These are phyloP conservation scores for Fusarium buxicola DNA, from an alignment of 2,329 filamentous ascomycete genomes.

Conservation along the genomic window DNA sequence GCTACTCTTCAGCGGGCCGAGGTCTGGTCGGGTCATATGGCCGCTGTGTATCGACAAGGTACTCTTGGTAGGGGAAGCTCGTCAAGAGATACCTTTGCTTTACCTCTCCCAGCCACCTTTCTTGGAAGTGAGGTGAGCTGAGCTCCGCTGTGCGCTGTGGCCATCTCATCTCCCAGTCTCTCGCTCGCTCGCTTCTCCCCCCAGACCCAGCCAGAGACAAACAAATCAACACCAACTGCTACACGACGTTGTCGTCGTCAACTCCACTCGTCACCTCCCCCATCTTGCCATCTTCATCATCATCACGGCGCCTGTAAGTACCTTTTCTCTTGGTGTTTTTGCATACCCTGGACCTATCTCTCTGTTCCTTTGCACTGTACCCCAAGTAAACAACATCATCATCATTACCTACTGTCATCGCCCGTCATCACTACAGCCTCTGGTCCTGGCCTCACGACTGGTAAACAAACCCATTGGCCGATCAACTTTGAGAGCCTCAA, in stretches of 20 bases:
- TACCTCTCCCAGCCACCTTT: slow-evolving; percentile 37
- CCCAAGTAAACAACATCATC: slow-evolving; percentile 18
- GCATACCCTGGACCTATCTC: slow-evolving; percentile 32
- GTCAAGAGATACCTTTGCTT: slow-evolving; percentile 14
- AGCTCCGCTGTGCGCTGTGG: slow-evolving; percentile 14
- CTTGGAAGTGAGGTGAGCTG: slow-evolving; percentile 28
- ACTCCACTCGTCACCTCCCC: slow-evolving; percentile 40
- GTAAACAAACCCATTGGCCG: slow-evolving; percentile 56
- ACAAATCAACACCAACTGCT: slow-evolving; percentile 38
- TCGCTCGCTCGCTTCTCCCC: slow-evolving; percentile 19
- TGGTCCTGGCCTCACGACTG: slow-evolving; percentile 25
- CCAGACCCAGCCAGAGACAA: slow-evolving; percentile 31
- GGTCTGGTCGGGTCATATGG: slow-evolving; percentile 13
- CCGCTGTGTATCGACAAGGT: slow-evolving; percentile 18
- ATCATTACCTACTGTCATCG: slow-evolving; percentile 17
- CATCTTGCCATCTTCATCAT: slow-evolving; percentile 41
- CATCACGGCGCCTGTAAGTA: slow-evolving; percentile 41
- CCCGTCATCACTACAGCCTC: slow-evolving; percentile 9
- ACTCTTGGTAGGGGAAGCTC: background rate
- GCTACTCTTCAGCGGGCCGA: slow-evolving; percentile 33
- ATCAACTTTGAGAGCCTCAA: slow-evolving; percentile 46
- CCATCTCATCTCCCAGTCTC: slow-evolving; percentile 37
- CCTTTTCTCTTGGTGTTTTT: background rate
- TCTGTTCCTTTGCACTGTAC: background rate
- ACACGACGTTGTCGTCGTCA: slow-evolving; percentile 30